Evolutionary conservation across 2,329 filamentous ascomycete species (phyloP).

Genomic region (Lachnellula arida): DNA sequence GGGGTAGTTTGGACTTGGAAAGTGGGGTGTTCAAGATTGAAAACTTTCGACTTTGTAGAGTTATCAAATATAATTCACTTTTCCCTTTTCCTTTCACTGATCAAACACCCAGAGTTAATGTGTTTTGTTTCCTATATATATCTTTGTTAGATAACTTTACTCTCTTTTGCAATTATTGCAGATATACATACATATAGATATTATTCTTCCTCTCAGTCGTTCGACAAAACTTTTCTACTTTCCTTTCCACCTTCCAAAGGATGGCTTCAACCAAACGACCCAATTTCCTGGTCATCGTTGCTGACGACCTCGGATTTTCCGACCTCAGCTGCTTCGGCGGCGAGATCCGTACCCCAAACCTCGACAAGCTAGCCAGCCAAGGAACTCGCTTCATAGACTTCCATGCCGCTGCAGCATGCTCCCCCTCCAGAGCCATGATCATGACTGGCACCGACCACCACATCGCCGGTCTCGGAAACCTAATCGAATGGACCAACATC

Average conservation of each 20-base stretch:
- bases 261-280: slow-evolving; percentile 8
- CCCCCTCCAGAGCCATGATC: slow-evolving; percentile 55
- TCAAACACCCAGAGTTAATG: background rate
- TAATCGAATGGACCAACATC: slow-evolving; percentile 37
- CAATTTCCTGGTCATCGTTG: slow-evolving; percentile 44
- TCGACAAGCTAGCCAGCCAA: slow-evolving; percentile 46
- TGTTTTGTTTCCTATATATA: background rate
- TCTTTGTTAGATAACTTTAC: too few relatives aligned
- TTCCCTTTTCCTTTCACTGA: background rate
- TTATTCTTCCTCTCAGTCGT: too few relatives aligned
- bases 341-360: slow-evolving; percentile 54
- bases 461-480: slow-evolving; percentile 45
- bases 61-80: too few relatives aligned
- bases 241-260: background rate
- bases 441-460: slow-evolving; percentile 54
- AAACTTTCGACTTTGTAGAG: too few relatives aligned
- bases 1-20: background rate
- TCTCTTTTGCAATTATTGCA: too few relatives aligned
- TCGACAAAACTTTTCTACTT: background rate
- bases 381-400: slow-evolving; percentile 55
- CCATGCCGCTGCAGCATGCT: slow-evolving; percentile 55
- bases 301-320: slow-evolving; percentile 41
- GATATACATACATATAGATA: too few relatives aligned
- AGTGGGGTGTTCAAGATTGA: background rate
- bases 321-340: slow-evolving; percentile 49